Evolutionary conservation across 805 yeast genomes (phyloP), one percentile per base, ranked within the genome.

Genomic region (Scheffersomyces amazonensis): DNA sequence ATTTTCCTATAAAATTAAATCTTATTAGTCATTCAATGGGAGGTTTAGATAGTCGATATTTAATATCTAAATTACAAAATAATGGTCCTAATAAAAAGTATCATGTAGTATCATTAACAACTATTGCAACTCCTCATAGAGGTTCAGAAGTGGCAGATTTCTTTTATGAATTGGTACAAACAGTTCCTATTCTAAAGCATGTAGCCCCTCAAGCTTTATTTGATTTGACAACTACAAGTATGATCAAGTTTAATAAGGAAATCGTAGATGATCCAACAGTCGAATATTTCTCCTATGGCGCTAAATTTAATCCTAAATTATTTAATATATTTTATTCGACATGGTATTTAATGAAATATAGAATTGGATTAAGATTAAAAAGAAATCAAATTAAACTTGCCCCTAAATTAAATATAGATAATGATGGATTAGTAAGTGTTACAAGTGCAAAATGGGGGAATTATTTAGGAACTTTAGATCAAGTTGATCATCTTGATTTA

Each of bases 11-110:
- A 16, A 80, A 78, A 42, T 71, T 89, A 12, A 90, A 90, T 52
- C 56, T 89, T 31, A 70, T 89, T 18, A 93, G 93, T 5, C 97
- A 89, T 55, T 87, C 96, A 0, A 88, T 89, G 96, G 97, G 97
- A 4, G 97, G 97, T 0, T 63, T 89, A 21, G 96, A 90, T 53
- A 78, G 89, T 23, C 64, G 97, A 36, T 87, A 80, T 54, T 59
- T 90, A 46, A 84, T 88, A 2, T 72, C 86, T 0, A 66, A 74
- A 34, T 54, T 84, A 3, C 54, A 52, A 34, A 48, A 42, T 23
- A 27, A 28, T 4, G 44, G 50, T 16, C 59, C 67, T 34, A 63
- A 71, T 18, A 54, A 64, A 24, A 61, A 71, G 31, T 82, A 78
- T 48, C 64, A 78, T 47, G 83, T 90, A 7, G 78, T 72, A 1